These are phyloP conservation scores for Neurospora sp. DNA, from an alignment of 495 filamentous ascomycete species.

Conservation along the genomic window DNA sequence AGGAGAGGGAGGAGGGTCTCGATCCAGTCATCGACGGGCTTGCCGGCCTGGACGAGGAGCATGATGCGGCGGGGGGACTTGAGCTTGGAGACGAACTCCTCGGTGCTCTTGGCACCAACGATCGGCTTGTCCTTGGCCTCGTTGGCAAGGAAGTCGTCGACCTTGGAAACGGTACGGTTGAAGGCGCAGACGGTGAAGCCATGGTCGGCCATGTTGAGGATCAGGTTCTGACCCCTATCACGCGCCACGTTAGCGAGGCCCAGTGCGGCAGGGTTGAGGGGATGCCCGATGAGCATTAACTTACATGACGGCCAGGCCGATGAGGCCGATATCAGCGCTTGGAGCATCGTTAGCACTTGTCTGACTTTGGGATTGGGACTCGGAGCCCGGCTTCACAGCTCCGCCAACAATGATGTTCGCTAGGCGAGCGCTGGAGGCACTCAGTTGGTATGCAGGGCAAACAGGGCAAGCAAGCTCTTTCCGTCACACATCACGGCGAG, in stretches of 20 bases:
- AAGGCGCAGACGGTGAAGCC: constrained; percentile 92
- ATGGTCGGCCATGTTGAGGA: constrained; percentile 95
- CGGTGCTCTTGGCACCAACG: constrained; percentile 82
- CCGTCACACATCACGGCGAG: neutral
- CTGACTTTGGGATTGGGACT: constrained; percentile 14
- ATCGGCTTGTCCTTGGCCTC: constrained; percentile 94
- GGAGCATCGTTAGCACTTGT: constrained; percentile 38
- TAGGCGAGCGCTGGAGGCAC: constrained; percentile 64
- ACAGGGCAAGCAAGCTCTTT: constrained; percentile 8
- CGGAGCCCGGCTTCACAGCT: constrained; percentile 31
- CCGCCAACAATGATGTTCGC: constrained; percentile 72
- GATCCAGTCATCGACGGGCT: constrained; percentile 97
- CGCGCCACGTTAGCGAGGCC: constrained; percentile 3
- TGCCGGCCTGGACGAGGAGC: constrained; percentile 96
- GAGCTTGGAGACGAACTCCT: constrained; percentile 91
- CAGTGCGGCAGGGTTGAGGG: constrained; percentile 1
- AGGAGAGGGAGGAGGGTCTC: constrained; percentile 83
- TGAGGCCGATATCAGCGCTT: constrained; percentile 92
- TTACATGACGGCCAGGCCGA: constrained; percentile 97
- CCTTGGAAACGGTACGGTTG: constrained; percentile 97
- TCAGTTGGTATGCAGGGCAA: constrained; percentile 39
- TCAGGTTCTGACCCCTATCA: constrained; percentile 74
- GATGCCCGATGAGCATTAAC: constrained; percentile 16
- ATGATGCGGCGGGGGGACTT: constrained; percentile 95
- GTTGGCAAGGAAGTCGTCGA: constrained; percentile 88